Conservation (phyloP, 2,329 filamentous ascomycete genomes). For the Pseudocercospora fijiensis region DNA sequence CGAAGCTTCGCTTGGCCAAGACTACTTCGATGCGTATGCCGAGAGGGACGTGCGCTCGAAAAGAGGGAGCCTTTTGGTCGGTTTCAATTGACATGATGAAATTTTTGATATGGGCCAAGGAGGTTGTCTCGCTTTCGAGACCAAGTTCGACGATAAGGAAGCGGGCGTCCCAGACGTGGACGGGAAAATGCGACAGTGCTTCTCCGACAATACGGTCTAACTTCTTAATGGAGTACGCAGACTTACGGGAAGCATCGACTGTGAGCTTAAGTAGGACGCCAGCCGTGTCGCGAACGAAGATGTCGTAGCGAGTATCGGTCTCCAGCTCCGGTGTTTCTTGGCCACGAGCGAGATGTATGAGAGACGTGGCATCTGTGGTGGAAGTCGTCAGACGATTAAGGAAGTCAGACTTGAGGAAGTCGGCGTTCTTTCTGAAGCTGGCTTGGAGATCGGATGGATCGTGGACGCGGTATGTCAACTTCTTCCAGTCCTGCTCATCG, state of each 20-base stretch:
- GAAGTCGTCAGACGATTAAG: conserved; percentile 20
- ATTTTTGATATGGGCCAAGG: conserved; percentile 15
- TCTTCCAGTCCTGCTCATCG: conserved; percentile 9
- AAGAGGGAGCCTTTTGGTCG: conserved; percentile 16
- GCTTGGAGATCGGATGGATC: conserved; percentile 15
- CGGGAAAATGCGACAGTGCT: conserved; percentile 19
- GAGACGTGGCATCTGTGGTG: conserved; percentile 10
- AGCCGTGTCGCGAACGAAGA: conserved; percentile 17
- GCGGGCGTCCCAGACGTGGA: conserved; percentile 26
- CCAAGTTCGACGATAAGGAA: conserved; percentile 16
- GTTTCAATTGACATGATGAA: conserved; percentile 23
- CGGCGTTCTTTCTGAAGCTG: conserved; percentile 9
- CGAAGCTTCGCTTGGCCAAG: conserved; percentile 18
- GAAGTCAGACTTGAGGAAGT: conserved; percentile 16
- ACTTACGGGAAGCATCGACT: conserved; percentile 10
- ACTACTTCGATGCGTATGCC: conserved; percentile 14
- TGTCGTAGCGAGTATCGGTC: conserved; percentile 11
- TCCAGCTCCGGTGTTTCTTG: background rate
- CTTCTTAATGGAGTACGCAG: conserved; percentile 13
- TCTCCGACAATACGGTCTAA: conserved; percentile 15
- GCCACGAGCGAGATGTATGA: conserved; percentile 5
- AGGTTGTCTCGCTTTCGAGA: conserved; percentile 7
- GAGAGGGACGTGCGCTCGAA: conserved; percentile 11
- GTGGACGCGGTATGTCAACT: conserved; percentile 1
- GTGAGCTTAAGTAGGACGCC: conserved; percentile 15